Evolutionary conservation across 306 rosid species (phyloP).

Genomic region (Coriaria nepalensis): DNA sequence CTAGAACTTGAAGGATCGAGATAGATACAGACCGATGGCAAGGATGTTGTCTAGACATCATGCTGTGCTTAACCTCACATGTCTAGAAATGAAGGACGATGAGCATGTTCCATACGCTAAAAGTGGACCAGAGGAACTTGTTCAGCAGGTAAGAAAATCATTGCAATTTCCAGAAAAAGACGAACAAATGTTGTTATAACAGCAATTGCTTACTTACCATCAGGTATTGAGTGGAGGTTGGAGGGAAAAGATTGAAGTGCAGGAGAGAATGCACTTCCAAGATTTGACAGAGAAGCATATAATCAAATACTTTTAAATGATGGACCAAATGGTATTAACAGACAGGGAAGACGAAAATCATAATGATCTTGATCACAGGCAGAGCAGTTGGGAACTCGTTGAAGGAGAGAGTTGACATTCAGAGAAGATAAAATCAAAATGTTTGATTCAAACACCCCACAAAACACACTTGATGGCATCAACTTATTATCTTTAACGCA

Average conservation of each 20-base stretch:
- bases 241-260: conserved; percentile 68
- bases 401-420: too few species aligned
- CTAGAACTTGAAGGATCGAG: conserved; percentile 64
- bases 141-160: conserved; percentile 45
- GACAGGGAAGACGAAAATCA: conserved; percentile 29
- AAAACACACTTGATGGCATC: too few species aligned
- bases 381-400: too few species aligned
- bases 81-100: conserved; percentile 76
- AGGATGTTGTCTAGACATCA: conserved; percentile 60
- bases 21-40: conserved; percentile 82
- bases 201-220: conserved; percentile 1
- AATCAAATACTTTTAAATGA: conserved; percentile 80
- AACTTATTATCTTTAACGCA: too few species aligned
- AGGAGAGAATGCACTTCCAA: conserved; percentile 82
- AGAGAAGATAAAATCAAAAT: too few species aligned
- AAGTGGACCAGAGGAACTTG: conserved; percentile 70
- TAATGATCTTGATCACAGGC: too few species aligned
- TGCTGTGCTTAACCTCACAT: conserved; percentile 69
- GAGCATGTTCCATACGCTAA: conserved; percentile 47
- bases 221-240: conserved; percentile 63
- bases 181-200: neutral
- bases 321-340: conserved; percentile 62
- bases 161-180: neutral
- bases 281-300: conserved; percentile 46
- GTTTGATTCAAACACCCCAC: too few species aligned